Base-by-base conservation (phyloP, 2,329 filamentous ascomycete species). In the Periconia digitata region DNA sequence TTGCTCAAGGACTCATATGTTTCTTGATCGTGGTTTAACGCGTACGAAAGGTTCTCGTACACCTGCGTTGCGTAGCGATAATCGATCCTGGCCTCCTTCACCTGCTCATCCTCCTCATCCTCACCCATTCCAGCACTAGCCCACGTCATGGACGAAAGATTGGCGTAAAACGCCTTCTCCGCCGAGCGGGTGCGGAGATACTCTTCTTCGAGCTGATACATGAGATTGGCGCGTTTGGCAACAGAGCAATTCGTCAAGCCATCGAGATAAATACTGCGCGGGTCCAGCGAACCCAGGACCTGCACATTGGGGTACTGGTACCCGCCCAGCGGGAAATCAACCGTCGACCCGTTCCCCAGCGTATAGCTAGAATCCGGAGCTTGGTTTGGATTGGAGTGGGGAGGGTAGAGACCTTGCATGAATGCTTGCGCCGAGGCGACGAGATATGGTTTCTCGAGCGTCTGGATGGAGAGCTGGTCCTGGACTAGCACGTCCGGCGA, bases 381-480 rank as follows among this genome's bases (percentile, higher is more conserved):
- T 59, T 66, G 18, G 35, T 41, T 41, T 64, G 65, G 3, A 71
- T 64, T 3, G 64, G 60, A 17, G 40, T 67, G 63, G 1, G 81
- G 80, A 27, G 82, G 82, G 60, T 84, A 85, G 8, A 85, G 67
- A 7, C 80, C 82, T 61, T 85, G 81, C 73, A 85, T 76, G 57
- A 85, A 85, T 2, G 83, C 81, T 55, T 82, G 78, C 12, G 81
- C 81, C 3, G 81, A 82, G 1, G 76, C 76, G 27, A 76, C 62
- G 2, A 75, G 72, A 46, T 74, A 75, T 49, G 79, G 74, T 24
- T 74, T 69, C 21, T 80, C 72, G 21, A 74, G 63, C 0, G 81
- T 72, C 40, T 77, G 64, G 10, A 81, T 66, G 43, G 69, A 70
- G 8, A 83, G 55, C 50, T 84, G 73, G 16, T 75, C 65, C 37